Evolutionary conservation across 805 yeast species (phyloP).

Genomic region (Vanderwaltozyma verrucispora): DNA sequence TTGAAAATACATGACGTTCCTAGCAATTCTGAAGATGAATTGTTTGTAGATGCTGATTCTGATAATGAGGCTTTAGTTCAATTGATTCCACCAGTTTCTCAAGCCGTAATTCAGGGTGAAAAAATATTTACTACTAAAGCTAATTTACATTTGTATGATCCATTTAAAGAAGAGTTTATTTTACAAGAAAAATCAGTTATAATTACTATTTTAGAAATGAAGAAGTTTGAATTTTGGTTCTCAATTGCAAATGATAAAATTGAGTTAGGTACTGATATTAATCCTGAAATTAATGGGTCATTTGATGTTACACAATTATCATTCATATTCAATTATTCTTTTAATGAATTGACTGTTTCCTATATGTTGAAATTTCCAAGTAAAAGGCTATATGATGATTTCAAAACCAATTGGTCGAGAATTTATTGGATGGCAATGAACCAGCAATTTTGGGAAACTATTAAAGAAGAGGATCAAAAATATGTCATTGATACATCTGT

Average conservation of each 20-base stretch:
- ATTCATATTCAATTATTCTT: constrained; percentile 54
- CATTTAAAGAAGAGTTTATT: constrained; percentile 38
- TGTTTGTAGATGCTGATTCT: constrained; percentile 48
- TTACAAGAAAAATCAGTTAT: constrained; percentile 29
- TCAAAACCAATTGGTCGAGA: constrained; percentile 43
- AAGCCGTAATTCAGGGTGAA: too few relatives aligned
- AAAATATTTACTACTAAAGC: constrained; percentile 10
- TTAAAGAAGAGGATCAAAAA: constrained; percentile 37
- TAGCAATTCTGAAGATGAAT: not conserved
- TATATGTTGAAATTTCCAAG: constrained; percentile 50
- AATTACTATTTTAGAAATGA: constrained; percentile 36
- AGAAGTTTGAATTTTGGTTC: constrained; percentile 44
- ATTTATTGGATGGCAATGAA: constrained; percentile 55
- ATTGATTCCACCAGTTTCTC: not conserved
- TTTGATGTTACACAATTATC: constrained; percentile 43
- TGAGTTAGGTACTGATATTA: constrained; percentile 33
- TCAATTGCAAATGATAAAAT: constrained; percentile 29
- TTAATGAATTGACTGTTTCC: constrained; percentile 38
- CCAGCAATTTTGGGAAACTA: constrained; percentile 37
- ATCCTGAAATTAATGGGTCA: constrained; percentile 50
- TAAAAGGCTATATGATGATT: constrained; percentile 33
- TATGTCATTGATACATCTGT: constrained; percentile 48
- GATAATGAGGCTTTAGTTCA: constrained; percentile 23
- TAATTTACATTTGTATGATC: constrained; percentile 50
- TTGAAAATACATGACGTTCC: not conserved